Percentiles rank a stretch among this genome's conserved stretches.
phyloP scores from a whole-genome alignment of 129 eudicot genomes.

The Pulicaria dysenterica region DNA sequence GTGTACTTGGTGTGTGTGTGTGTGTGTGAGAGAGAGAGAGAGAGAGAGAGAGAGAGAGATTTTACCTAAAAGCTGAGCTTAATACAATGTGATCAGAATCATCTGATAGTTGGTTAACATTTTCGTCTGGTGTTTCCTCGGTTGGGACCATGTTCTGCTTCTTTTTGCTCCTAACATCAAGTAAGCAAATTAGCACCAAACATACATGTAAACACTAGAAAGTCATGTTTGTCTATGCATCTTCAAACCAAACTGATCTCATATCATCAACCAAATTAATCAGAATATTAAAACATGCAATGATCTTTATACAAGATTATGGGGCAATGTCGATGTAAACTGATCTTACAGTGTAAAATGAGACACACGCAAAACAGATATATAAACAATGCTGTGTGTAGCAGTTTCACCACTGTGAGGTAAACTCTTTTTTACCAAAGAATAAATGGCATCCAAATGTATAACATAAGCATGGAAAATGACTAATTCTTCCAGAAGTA shows the following conservation, averaged over 20 bases:
- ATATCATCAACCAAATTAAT: conserved; percentile 5
- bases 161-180: conserved; percentile 53
- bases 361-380: conserved; percentile 10
- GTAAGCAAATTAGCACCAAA: conserved; percentile 16
- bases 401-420: neutral
- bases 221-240: neutral
- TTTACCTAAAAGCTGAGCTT: conserved; percentile 55
- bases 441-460: conserved; percentile 3
- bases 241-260: conserved; percentile 7
- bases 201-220: conserved; percentile 12
- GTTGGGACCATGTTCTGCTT: conserved; percentile 28
- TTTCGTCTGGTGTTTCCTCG: conserved; percentile 35
- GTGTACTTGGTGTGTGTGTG: neutral
- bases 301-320: neutral
- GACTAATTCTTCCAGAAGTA: neutral
- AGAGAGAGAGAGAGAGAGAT: neutral
- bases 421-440: neutral
- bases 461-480: neutral
- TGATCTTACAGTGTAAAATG: neutral
- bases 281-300: neutral
- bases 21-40: neutral
- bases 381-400: neutral
- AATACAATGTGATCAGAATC: conserved; percentile 56
- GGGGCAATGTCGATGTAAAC: too few species aligned
- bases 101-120: conserved; percentile 36